Evolutionary conservation across 2,329 filamentous ascomycete species (phyloP).

Genomic region (Penicillium vulpinum): DNA sequence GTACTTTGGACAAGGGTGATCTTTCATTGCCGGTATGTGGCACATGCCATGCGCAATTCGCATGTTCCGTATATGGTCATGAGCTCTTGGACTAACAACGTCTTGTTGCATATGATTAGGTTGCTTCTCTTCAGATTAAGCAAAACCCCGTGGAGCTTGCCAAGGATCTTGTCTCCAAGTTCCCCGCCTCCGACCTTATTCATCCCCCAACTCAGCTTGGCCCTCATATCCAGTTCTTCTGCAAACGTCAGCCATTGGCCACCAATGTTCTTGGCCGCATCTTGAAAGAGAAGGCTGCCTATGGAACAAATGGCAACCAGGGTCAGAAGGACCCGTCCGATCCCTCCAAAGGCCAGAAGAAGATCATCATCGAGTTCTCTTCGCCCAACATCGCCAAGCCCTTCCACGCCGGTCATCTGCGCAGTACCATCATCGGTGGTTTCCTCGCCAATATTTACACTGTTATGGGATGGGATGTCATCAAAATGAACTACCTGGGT

Average conservation of each 20-base stretch:
- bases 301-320: constrained; percentile 60
- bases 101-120: constrained; percentile 24
- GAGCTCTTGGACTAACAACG: not conserved
- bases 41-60: not conserved
- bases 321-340: constrained; percentile 61
- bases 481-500: constrained; percentile 66
- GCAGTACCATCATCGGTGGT: constrained; percentile 67
- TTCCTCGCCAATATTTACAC: constrained; percentile 64
- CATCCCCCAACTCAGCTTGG: constrained; percentile 57
- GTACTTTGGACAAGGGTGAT: constrained; percentile 50
- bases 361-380: constrained; percentile 65
- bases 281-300: constrained; percentile 56
- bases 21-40: constrained; percentile 44
- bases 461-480: constrained; percentile 62
- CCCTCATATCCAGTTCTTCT: constrained; percentile 66
- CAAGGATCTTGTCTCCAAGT: constrained; percentile 57
- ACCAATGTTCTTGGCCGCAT: constrained; percentile 61
- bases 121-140: constrained; percentile 50
- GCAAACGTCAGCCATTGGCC: constrained; percentile 59
- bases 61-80: not conserved
- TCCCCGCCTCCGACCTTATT: constrained; percentile 60
- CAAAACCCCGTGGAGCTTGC: constrained; percentile 60
- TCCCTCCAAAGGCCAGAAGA: constrained; percentile 57
- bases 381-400: constrained; percentile 68
- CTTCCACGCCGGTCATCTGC: constrained; percentile 65